Base-by-base conservation (phyloP, 2,329 filamentous ascomycete species). In the Colletotrichum sp. region DNA sequence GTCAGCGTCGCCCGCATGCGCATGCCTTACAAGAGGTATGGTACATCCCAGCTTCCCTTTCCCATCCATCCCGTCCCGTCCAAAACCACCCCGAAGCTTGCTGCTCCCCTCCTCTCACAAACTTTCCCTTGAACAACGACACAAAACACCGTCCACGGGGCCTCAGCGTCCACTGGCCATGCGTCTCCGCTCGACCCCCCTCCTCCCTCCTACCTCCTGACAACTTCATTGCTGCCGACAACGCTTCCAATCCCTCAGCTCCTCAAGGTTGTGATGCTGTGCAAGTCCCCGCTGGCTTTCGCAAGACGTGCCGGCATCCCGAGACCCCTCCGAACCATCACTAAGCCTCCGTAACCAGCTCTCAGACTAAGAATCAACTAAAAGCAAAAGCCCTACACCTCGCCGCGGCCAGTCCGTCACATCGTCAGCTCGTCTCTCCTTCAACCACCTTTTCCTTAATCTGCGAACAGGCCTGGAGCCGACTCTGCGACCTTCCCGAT, bases 401-500 rank as follows among this genome's bases (percentile, higher is more conserved):
- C 65, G 59, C 72, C 13, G n/a, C 65, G 44, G 70, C 74, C 64
- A 49, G 26, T 69, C 34, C 44, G 70, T 28, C 6, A 16, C 21
- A 44, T 26, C 49, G 21, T 16, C 15, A 16, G 30, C 49, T 36
- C 28, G n/a, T 36, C 24, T 32, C 24, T 36, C 28, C 55, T 10
- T 69, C 30, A 60, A 26, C 26, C 59, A 59, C 16, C 65, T 44
- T 6, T 32, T 68, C 12, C 10, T 21, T 3, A 32, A 28, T 16
- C 34, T 74, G 59, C 57, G 64, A 69, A 26, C 68, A 52, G 71
- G 75, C 66, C 75, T 67, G 72, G 72, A 75, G 75, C 75, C 66
- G 67, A 65, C 49, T 44, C 10, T 52, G 39, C 65, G 24, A 52
- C 32, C 63, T 57, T 62, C 39, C 76, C 76, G n/a, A 89, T 90